Conservation (phyloP, 345 rosid species). For the Stellera chamaejasme region DNA sequence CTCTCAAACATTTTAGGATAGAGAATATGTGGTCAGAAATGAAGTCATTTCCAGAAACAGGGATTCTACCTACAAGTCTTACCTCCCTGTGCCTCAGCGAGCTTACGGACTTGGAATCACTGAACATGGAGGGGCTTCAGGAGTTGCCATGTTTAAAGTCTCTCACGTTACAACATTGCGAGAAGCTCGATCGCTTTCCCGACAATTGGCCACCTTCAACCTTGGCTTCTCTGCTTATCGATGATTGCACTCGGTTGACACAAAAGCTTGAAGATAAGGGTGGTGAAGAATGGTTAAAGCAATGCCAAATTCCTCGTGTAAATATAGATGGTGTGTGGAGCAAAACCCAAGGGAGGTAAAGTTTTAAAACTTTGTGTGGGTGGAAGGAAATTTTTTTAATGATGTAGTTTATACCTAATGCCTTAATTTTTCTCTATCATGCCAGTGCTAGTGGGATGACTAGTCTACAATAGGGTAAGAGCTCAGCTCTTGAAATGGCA, state of each 20-base stretch:
- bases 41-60: constrained; percentile 13
- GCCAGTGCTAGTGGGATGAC: no score
- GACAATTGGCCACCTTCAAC: constrained; percentile 13
- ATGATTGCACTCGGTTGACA: constrained; percentile 4
- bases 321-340: not conserved
- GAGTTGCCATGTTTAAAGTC: constrained; percentile 3
- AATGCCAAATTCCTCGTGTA: constrained; percentile 1
- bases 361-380: no score
- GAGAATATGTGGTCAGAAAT: constrained; percentile 6
- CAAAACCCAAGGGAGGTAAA: no score
- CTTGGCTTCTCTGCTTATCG: constrained; percentile 2
- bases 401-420: no score
- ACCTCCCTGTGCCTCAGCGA: constrained; percentile 6
- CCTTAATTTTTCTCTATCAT: no score
- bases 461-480: no score
- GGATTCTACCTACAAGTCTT: constrained; percentile 11
- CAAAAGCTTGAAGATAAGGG: not conserved
- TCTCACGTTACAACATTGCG: constrained; percentile 9
- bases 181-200: constrained; percentile 12
- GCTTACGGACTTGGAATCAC: constrained; percentile 8
- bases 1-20: constrained; percentile 7
- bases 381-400: no score
- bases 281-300: constrained; percentile 10
- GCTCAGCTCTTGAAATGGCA: no score
- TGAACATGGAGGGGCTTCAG: constrained; percentile 5